Conservation (phyloP, 129 eudicot genomes). For the Centrapalus pauciflorus region DNA sequence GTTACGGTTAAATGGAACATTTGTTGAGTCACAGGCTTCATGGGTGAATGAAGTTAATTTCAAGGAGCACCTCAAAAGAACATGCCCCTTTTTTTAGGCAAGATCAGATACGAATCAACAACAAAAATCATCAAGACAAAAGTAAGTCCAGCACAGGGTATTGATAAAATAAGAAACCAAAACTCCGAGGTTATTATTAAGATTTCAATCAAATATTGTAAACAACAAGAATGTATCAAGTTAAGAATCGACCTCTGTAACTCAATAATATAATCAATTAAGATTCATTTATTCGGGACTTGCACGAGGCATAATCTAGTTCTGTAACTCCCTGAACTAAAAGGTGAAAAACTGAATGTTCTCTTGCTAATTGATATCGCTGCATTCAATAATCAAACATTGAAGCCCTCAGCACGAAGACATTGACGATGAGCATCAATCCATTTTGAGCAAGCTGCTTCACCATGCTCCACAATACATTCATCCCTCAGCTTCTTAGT, state of each 20-base stretch:
- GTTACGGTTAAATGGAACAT: too few species aligned
- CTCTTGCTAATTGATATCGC: not conserved
- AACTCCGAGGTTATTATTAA: not conserved
- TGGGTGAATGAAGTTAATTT: too few species aligned
- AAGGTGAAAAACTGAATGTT: not conserved
- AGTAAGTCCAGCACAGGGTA: too few species aligned
- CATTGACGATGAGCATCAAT: slow-evolving; percentile 87
- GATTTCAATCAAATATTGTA: not conserved
- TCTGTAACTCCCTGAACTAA: slow-evolving; percentile 14
- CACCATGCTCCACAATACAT: slow-evolving; percentile 90
- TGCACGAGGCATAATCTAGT: not conserved
- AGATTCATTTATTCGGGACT: slow-evolving; percentile 25
- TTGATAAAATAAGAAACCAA: slow-evolving; percentile 3
- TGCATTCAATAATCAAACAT: slow-evolving; percentile 36
- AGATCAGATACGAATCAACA: too few species aligned
- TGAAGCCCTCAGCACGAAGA: slow-evolving; percentile 89
- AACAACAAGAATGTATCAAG: slow-evolving; percentile 4
- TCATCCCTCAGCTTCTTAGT: slow-evolving; percentile 93
- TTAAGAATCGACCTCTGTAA: slow-evolving; percentile 17
- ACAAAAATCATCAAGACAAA: too few species aligned
- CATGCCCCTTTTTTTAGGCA: too few species aligned
- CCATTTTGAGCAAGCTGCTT: slow-evolving; percentile 82
- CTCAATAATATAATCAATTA: slow-evolving; percentile 12
- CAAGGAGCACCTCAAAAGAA: too few species aligned
- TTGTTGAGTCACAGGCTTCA: too few species aligned